phyloP scores from a whole-genome alignment of 2,329 filamentous ascomycete genomes.

The Neonectria magnoliae region DNA sequence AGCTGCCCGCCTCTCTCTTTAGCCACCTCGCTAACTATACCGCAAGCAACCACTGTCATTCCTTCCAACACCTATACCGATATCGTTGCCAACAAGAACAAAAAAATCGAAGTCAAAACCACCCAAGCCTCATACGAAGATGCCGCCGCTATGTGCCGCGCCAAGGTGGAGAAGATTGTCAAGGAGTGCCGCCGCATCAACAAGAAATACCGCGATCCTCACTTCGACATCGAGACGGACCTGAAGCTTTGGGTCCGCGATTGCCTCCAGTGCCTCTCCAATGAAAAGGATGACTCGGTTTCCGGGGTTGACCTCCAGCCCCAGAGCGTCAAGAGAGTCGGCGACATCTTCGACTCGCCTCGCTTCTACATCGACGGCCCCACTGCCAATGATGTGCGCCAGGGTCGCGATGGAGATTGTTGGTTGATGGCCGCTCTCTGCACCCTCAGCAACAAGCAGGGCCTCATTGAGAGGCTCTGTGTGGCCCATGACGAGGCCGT shows the following conservation, averaged over 20 bases:
- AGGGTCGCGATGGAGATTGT: slow-evolving; percentile 83
- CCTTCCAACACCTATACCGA: slow-evolving; percentile 74
- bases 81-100: slow-evolving; percentile 65
- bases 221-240: slow-evolving; percentile 86
- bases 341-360: slow-evolving; percentile 80
- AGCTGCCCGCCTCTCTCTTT: background rate
- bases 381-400: slow-evolving; percentile 79
- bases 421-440: slow-evolving; percentile 87
- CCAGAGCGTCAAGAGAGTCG: slow-evolving; percentile 72
- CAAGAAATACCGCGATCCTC: slow-evolving; percentile 85
- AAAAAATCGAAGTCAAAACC: slow-evolving; percentile 64
- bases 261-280: slow-evolving; percentile 58
- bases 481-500: slow-evolving; percentile 77
- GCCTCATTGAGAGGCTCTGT: slow-evolving; percentile 77
- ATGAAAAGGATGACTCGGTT: slow-evolving; percentile 36
- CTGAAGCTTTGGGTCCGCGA: slow-evolving; percentile 68
- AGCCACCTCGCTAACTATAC: background rate
- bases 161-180: slow-evolving; percentile 70
- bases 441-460: slow-evolving; percentile 77
- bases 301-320: slow-evolving; percentile 52
- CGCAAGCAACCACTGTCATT: slow-evolving; percentile 71
- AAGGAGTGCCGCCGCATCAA: slow-evolving; percentile 78
- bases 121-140: slow-evolving; percentile 77
- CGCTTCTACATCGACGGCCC: slow-evolving; percentile 82
- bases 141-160: slow-evolving; percentile 73